These are phyloP conservation scores for Lipomyces mesembrius DNA, from an alignment of 805 yeast species.

Conservation along the genomic window DNA sequence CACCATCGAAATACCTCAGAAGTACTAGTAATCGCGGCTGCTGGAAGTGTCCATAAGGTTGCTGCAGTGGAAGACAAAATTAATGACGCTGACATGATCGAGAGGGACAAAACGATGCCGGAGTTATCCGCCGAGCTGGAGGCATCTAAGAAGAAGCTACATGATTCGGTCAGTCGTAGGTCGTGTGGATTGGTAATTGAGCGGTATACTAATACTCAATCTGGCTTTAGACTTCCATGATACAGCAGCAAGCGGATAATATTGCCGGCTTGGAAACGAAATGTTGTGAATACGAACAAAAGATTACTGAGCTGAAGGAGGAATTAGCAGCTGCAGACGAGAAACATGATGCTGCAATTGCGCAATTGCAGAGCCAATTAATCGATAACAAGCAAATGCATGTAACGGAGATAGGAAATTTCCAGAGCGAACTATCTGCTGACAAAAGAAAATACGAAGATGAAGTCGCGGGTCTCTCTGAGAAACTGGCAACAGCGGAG, in stretches of 20 bases:
- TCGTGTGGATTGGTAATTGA: not conserved
- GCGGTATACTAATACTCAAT: not conserved
- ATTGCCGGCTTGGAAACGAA: not conserved
- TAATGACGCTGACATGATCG: not conserved
- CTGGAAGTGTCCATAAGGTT: not conserved
- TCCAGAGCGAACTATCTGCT: not conserved
- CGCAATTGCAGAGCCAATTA: not conserved
- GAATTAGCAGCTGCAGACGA: not conserved
- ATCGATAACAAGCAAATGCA: not conserved
- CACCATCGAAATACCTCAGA: not conserved
- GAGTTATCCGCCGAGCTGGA: not conserved
- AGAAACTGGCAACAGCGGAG: not conserved
- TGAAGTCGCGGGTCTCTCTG: not conserved
- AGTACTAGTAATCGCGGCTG: not conserved
- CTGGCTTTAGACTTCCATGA: not conserved
- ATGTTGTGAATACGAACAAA: not conserved
- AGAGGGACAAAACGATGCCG: not conserved
- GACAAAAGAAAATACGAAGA: not conserved
- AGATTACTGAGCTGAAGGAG: not conserved
- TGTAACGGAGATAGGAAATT: not conserved
- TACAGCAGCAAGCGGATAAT: not conserved
- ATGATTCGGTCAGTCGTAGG: slow-evolving; percentile 7
- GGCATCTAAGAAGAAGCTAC: not conserved
- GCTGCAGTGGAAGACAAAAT: not conserved
- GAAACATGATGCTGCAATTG: not conserved